These are phyloP conservation scores for Clathrospora elynae DNA, from an alignment of 2,329 filamentous ascomycete species.

Conservation along the genomic window DNA sequence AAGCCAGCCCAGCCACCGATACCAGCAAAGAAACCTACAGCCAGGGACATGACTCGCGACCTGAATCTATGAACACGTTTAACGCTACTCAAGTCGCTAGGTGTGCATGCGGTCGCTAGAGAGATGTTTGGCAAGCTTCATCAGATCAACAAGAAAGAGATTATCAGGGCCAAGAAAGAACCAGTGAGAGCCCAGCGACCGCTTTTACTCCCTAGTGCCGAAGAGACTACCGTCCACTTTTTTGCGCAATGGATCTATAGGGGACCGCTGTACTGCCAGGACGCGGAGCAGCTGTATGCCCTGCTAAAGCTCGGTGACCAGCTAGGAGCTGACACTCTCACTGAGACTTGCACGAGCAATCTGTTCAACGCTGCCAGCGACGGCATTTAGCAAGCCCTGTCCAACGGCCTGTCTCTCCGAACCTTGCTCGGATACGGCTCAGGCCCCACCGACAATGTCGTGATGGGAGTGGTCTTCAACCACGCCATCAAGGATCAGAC, in stretches of 20 bases:
- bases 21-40: not conserved
- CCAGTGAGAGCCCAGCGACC: constrained; percentile 18
- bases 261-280: not conserved
- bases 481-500: constrained; percentile 22
- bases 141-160: constrained; percentile 16
- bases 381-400: constrained; percentile 9
- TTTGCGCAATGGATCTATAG: constrained; percentile 31
- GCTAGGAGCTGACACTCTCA: constrained; percentile 21
- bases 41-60: constrained; percentile 1
- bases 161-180: constrained; percentile 4
- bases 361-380: constrained; percentile 9
- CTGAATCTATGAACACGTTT: constrained; percentile 9
- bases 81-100: constrained; percentile 13
- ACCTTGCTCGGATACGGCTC: constrained; percentile 7
- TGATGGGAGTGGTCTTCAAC: constrained; percentile 22
- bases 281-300: constrained; percentile 19
- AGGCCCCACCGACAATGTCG: constrained; percentile 1
- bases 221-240: constrained; percentile 11
- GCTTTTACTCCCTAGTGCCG: constrained; percentile 17
- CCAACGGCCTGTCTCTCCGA: constrained; percentile 9
- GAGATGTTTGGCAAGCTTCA: constrained; percentile 6
- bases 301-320: constrained; percentile 19
- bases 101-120: constrained; percentile 10
- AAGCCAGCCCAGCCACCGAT: not conserved
- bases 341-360: constrained; percentile 17